Evolutionary conservation across 73 alveolate genomes (phyloP).

Genomic region (Uronychia setigera): DNA sequence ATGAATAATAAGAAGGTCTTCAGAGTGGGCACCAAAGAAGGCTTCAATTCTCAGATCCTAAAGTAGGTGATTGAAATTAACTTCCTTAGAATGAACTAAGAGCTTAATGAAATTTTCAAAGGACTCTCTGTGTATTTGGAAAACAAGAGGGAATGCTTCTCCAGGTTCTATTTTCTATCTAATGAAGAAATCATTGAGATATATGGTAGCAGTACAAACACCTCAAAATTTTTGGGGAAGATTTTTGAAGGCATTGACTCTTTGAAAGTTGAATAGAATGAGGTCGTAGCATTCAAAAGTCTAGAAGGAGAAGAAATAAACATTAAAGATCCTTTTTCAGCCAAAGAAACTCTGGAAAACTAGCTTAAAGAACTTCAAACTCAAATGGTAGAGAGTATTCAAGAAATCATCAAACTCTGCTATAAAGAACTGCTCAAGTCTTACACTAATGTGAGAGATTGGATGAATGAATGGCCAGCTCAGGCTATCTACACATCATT

Average conservation of each 20-base stretch:
- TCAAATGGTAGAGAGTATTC: conserved; percentile 61
- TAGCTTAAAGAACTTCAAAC: conserved; percentile 58
- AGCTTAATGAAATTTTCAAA: not conserved
- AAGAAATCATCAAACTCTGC: conserved; percentile 28
- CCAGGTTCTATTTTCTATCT: conserved; percentile 80
- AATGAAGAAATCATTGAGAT: conserved; percentile 84
- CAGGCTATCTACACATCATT: conserved; percentile 48
- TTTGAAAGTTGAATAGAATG: conserved; percentile 63
- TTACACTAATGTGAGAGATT: conserved; percentile 35
- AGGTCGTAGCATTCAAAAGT: conserved; percentile 28
- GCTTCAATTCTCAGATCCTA: conserved; percentile 59
- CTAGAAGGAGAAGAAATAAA: conserved; percentile 78
- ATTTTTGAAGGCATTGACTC: conserved; percentile 84
- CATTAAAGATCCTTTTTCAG: conserved; percentile 60
- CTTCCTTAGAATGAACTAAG: not conserved
- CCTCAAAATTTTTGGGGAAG: conserved; percentile 75
- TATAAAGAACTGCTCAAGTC: conserved; percentile 20
- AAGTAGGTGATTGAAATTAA: conserved; percentile 58
- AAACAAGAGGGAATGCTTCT: conserved; percentile 84
- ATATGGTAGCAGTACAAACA: conserved; percentile 68
- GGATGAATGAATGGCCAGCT: conserved; percentile 61
- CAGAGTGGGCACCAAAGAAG: conserved; percentile 76
- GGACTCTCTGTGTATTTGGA: conserved; percentile 62
- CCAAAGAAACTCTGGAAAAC: conserved; percentile 61
- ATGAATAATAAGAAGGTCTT: conserved; percentile 76